These are phyloP conservation scores for Penicillium atrosanguineum DNA, from an alignment of 495 filamentous ascomycete species.

Conservation along the genomic window DNA sequence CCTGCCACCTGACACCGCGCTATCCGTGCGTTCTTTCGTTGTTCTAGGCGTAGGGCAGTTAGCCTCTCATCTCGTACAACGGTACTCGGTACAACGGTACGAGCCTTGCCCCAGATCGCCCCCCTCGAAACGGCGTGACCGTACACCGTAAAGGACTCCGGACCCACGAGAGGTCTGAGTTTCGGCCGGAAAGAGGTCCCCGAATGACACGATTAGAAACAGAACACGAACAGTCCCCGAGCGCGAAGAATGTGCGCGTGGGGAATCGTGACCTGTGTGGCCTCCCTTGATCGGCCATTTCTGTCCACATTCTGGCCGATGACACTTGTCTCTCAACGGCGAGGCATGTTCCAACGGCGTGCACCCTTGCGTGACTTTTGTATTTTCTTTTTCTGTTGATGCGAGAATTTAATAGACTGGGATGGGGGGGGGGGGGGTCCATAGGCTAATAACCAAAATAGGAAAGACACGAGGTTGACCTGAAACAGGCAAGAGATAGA, in stretches of 20 bases:
- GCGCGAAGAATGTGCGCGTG: constrained; percentile 18
- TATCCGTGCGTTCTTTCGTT: constrained; percentile 2
- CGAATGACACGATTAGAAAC: neutral
- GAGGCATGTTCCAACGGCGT: constrained; percentile 23
- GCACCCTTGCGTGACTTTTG: constrained; percentile 12
- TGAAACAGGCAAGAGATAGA: neutral
- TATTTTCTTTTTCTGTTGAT: neutral
- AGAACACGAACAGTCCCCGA: constrained; percentile 10
- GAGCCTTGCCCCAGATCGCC: neutral
- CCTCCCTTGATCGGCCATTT: neutral
- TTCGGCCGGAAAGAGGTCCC: constrained; percentile 3
- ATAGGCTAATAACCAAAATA: neutral
- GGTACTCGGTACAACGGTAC: neutral
- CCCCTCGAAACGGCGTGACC: no score
- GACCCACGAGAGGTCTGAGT: constrained; percentile 20
- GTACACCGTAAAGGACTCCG: neutral
- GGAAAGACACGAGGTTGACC: neutral
- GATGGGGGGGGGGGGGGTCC: no score
- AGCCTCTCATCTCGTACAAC: neutral
- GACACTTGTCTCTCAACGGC: constrained; percentile 25
- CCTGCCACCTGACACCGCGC: constrained; percentile 18
- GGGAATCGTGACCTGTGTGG: constrained; percentile 1
- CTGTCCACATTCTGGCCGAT: constrained; percentile 4
- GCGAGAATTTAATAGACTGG: no score
- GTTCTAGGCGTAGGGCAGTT: constrained; percentile 19